Evolutionary conservation across 2,329 filamentous ascomycete species (phyloP).

Genomic region (Albophoma yamanashiensis): DNA sequence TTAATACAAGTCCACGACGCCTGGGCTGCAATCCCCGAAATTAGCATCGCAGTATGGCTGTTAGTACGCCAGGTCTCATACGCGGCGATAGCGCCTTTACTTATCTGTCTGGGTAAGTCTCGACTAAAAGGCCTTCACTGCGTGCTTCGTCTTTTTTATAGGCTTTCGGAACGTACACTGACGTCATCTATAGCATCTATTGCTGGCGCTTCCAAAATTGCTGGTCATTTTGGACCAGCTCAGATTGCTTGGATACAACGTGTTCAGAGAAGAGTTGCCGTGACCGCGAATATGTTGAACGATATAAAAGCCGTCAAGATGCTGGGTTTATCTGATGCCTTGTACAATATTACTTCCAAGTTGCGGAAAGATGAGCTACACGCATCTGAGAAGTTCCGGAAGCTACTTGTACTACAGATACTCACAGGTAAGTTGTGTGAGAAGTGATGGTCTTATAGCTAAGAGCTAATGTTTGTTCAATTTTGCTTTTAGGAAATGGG

Average conservation of each 20-base stretch:
- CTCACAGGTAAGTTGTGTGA: not conserved
- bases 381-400: not conserved
- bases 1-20: not conserved
- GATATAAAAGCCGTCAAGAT: constrained; percentile 3
- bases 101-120: not conserved
- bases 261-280: constrained; percentile 1
- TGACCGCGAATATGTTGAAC: not conserved
- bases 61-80: not conserved
- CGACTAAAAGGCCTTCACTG: not conserved
- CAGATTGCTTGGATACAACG: not conserved
- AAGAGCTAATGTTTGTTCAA: not conserved
- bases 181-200: not conserved
- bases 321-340: not conserved
- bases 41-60: not conserved
- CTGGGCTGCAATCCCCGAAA: not conserved
- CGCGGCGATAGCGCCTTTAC: not conserved
- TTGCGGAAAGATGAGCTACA: not conserved
- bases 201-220: not conserved
- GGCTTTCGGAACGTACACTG: not conserved
- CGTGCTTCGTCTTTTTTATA: not conserved
- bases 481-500: not conserved
- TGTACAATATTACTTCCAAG: not conserved
- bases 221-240: not conserved
- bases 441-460: not conserved
- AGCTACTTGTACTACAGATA: not conserved